Conservation (phyloP, 208 protist genomes). For the Angomonas ambiguus region DNA sequence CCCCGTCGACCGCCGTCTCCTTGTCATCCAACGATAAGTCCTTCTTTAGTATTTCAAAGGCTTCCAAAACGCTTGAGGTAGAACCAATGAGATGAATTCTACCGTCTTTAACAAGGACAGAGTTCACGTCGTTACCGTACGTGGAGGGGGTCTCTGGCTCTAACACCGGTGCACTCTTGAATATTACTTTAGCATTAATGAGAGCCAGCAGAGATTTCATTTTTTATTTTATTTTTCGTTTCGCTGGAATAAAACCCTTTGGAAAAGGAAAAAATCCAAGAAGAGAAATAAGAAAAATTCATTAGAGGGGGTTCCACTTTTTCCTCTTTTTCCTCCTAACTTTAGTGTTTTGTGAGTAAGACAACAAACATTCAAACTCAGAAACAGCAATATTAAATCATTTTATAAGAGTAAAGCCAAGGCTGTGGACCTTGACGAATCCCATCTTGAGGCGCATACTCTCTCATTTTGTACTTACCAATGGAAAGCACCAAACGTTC, state of each 20-base stretch:
- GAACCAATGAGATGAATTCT: conserved; percentile 31
- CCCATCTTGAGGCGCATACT: conserved; percentile 66
- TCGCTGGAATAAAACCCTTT: background rate
- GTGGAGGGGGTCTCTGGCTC: conserved; percentile 9
- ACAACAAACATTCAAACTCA: too few relatives aligned
- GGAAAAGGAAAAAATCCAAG: conserved; percentile 1
- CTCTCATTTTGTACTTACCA: conserved; percentile 83
- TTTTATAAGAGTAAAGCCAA: conserved; percentile 59
- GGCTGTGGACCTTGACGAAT: conserved; percentile 78
- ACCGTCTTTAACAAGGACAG: conserved; percentile 36
- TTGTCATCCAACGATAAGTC: conserved; percentile 8
- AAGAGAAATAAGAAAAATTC: conserved; percentile 6
- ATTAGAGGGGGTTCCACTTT: background rate
- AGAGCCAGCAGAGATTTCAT: conserved; percentile 41
- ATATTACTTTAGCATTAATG: conserved; percentile 41
- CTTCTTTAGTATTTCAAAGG: conserved; percentile 14
- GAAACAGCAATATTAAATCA: conserved; percentile 24
- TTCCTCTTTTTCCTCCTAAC: background rate
- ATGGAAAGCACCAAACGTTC: conserved; percentile 32
- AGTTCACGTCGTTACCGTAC: conserved; percentile 29
- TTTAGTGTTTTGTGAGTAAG: too few relatives aligned
- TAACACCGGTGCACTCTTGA: conserved; percentile 30
- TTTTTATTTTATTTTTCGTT: background rate
- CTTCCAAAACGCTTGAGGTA: conserved; percentile 24
- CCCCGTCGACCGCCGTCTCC: conserved; percentile 20